Evolutionary conservation across 495 filamentous ascomycete species (phyloP).

Genomic region (Neurospora intermedia): DNA sequence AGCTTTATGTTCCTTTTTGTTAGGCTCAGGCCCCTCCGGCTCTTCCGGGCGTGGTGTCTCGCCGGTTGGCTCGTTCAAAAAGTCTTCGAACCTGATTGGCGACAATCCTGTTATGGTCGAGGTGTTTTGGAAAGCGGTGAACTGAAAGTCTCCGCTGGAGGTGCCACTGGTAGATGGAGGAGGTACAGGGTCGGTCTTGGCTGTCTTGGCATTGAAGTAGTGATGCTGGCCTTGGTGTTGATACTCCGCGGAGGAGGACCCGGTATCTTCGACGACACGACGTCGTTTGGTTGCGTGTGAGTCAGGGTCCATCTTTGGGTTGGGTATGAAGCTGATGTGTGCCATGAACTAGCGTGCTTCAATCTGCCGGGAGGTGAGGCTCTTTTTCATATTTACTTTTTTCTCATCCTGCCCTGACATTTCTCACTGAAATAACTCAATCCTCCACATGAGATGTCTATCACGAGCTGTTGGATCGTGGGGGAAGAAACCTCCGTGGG

Average conservation of each 20-base stretch:
- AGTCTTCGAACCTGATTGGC: neutral
- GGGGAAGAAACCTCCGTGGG: neutral
- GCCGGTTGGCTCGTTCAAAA: neutral
- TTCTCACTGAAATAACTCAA: neutral
- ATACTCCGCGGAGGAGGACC: neutral
- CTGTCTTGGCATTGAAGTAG: neutral
- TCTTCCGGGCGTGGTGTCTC: neutral
- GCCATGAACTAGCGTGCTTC: neutral
- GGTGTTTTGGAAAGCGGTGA: neutral
- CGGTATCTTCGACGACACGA: neutral
- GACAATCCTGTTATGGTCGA: neutral
- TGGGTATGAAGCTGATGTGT: neutral
- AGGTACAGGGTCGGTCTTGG: neutral
- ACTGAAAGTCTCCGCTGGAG: neutral
- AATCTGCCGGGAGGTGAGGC: neutral
- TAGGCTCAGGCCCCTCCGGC: neutral
- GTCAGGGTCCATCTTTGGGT: neutral
- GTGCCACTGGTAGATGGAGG: neutral
- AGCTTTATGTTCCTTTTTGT: neutral
- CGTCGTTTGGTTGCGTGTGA: neutral
- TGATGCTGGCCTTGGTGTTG: neutral
- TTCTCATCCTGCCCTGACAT: neutral
- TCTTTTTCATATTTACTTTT: neutral
- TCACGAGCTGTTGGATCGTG: neutral
- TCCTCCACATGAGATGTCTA: neutral